Percentiles rank a stretch among this genome's conserved stretches.
These are phyloP conservation scores for Cyclostephanos tholiformis DNA, from an alignment of 108 stramenopile species.

Conservation along the genomic window DNA sequence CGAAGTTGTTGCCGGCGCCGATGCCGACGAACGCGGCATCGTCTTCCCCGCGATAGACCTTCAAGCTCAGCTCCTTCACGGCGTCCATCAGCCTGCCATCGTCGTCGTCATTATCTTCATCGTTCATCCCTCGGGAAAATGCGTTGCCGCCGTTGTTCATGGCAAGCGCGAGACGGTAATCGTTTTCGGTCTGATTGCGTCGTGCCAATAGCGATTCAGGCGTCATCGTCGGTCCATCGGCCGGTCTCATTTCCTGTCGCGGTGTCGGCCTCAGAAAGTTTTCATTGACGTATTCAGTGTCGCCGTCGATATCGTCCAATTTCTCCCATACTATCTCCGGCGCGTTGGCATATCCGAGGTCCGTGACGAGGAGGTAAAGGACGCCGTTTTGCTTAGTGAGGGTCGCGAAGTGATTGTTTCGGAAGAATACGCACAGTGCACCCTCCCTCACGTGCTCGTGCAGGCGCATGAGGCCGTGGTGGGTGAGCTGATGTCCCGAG, in stretches of 20 bases:
- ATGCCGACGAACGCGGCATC: neutral
- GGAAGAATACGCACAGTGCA: constrained; percentile 89
- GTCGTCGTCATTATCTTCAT: constrained; percentile 56
- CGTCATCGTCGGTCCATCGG: constrained; percentile 42
- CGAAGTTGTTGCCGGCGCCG: neutral
- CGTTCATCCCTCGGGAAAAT: constrained; percentile 28
- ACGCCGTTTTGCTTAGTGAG: constrained; percentile 82
- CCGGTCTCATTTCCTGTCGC: constrained; percentile 25
- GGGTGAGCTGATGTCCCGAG: constrained; percentile 87
- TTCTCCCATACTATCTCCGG: constrained; percentile 89
- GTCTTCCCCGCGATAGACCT: constrained; percentile 42
- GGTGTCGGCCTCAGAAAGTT: constrained; percentile 50
- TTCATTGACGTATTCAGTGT: constrained; percentile 75
- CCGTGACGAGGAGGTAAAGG: constrained; percentile 91
- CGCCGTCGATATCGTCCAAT: constrained; percentile 87
- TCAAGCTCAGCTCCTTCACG: constrained; percentile 63
- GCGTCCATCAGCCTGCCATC: constrained; percentile 64
- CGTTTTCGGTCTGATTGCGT: constrained; percentile 57
- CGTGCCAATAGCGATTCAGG: constrained; percentile 63
- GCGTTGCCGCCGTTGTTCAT: constrained; percentile 42
- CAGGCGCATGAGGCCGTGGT: constrained; percentile 77
- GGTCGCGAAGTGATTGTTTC: constrained; percentile 96
- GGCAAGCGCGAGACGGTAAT: constrained; percentile 76
- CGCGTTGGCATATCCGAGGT: constrained; percentile 89
- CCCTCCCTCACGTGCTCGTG: constrained; percentile 77